Conservation (phyloP, 1,284 basidiomycete species). For the Leucoagaricus sp. region DNA sequence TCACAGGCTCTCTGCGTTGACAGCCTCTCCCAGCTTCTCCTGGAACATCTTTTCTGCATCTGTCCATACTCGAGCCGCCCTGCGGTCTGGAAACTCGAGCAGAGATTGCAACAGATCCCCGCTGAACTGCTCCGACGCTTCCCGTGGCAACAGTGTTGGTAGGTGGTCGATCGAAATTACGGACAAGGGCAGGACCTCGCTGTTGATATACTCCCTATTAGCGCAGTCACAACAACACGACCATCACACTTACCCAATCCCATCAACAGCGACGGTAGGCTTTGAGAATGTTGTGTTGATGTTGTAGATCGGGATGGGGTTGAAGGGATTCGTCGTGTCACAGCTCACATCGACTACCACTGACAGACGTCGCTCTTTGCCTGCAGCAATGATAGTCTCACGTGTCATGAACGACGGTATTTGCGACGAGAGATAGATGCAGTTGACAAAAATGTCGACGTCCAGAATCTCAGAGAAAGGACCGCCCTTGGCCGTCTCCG, state of each 20-base stretch:
- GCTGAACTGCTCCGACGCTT: conserved; percentile 97
- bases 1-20: conserved; percentile 39
- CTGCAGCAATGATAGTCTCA: conserved; percentile 76
- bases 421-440: conserved; percentile 92
- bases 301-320: conserved; percentile 95
- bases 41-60: conserved; percentile 89
- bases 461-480: conserved; percentile 96
- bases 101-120: conserved; percentile 87
- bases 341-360: conserved; percentile 98
- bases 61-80: conserved; percentile 80
- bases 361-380: conserved; percentile 68
- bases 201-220: conserved; percentile 33
- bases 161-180: conserved; percentile 98
- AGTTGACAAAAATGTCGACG: conserved; percentile 99
- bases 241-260: conserved; percentile 54
- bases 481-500: conserved; percentile 95
- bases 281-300: conserved; percentile 96
- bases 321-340: conserved; percentile 99
- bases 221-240: conserved; percentile 2
- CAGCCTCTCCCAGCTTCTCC: conserved; percentile 74
- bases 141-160: conserved; percentile 93
- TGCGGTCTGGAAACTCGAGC: conserved; percentile 72
- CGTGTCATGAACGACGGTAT: conserved; percentile 90
- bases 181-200: conserved; percentile 66
- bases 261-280: conserved; percentile 88